Percentiles rank a stretch among this genome's conserved stretches.
Conservation (phyloP, 2,329 filamentous ascomycete genomes). For the Rhynchosporium graminicola region DNA sequence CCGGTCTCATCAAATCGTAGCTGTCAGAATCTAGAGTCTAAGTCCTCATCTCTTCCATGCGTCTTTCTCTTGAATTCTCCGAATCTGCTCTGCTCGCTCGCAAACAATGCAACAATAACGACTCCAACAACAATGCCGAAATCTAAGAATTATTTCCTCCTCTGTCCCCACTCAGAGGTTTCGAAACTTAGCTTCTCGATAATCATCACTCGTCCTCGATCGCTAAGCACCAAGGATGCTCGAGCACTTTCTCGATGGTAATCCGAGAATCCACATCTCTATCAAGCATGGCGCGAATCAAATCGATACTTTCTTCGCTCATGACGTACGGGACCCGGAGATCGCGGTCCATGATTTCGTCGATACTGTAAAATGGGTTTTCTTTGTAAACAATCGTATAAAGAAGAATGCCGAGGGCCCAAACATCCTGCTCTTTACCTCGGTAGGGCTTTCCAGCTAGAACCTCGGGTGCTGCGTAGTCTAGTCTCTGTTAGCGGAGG, state of each 20-base stretch:
- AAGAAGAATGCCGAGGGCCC: conserved; percentile 93
- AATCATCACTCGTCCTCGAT: conserved; percentile 34
- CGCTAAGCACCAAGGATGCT: conserved; percentile 72
- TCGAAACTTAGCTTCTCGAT: conserved; percentile 22
- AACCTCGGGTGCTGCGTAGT: conserved; percentile 98
- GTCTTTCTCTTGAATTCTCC: not conserved
- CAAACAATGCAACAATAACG: not conserved
- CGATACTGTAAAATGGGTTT: conserved; percentile 98
- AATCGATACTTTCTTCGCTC: conserved; percentile 88
- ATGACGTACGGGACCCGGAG: conserved; percentile 85
- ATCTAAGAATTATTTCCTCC: conserved; percentile 13
- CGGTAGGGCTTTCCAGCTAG: conserved; percentile 88
- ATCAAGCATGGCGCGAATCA: conserved; percentile 90
- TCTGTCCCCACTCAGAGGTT: conserved; percentile 11
- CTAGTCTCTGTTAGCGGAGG: conserved; percentile 49
- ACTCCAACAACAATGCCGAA: conserved; percentile 2
- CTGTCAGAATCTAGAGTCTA: conserved; percentile 20
- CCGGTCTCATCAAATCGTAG: conserved; percentile 12
- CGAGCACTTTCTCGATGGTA: conserved; percentile 83
- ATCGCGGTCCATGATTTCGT: conserved; percentile 98
- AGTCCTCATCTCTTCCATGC: conserved; percentile 11
- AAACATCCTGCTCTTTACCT: conserved; percentile 97
- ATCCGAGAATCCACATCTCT: conserved; percentile 81
- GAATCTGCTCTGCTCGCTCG: not conserved
- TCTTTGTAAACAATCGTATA: conserved; percentile 99